Evolutionary conservation across 331 rosid species (phyloP), one percentile per base, ranked within the genome.

Genomic region (Dryas integrifolia): DNA sequence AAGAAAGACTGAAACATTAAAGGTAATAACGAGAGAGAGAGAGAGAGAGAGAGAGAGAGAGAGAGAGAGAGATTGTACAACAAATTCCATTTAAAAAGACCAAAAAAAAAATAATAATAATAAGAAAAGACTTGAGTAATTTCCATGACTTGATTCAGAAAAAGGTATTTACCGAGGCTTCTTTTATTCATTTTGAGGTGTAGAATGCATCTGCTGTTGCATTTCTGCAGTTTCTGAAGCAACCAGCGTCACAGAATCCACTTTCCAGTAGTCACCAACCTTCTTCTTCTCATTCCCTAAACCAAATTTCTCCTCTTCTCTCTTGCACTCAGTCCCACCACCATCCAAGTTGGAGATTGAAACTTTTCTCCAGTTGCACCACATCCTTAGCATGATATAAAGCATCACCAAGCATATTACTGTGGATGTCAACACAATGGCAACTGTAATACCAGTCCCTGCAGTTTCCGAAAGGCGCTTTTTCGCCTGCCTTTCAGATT

Each of bases 301-400:
- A 4, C 68, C 84, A 86, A 82, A 83, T 73, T 72, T 80, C 61
- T 73, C 82, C 21, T 80, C 90, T 60, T 77, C 85, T 66, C 55
- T 82, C 66, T 71, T 79, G 39, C 50, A 30, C 13, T 68, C 83
- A 50, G 45, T 73, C 43, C 44, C 76, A 39, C 80, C 67, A 11
- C 84, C 80, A 51, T 88, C 92, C 18, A 83, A 75, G 72, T 79
- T 91, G 40, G 96, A 87, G 77, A 89, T 83, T 0, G 89, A 66
- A 48, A 88, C 92, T 79, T 81, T 76, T 85, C 93, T 89, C 98
- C 98, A 95, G 38, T 87, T 87, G 80, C 92, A 82, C 97, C 97
- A 95, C 12, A 95, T 95, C 75, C 92, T 89, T 63, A 87, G 80
- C 97, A 95, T 95, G 16, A 82, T 75, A 72, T 86, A 92, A 74